Evolutionary conservation across 2,329 filamentous ascomycete species (phyloP).

Genomic region (Ilyonectria robusta): DNA sequence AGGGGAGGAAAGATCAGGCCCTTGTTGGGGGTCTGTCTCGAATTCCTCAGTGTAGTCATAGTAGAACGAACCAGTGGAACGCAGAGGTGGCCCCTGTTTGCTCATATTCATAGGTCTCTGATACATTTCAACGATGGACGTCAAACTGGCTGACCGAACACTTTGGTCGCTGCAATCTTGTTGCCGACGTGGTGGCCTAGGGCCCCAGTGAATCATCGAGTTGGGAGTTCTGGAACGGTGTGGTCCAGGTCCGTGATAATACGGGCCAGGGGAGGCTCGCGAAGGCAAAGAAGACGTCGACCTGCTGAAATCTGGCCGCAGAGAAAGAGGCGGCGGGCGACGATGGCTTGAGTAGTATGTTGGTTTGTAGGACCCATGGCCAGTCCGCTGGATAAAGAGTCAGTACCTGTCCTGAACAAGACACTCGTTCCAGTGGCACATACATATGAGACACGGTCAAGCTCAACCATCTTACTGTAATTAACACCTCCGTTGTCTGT

Average conservation of each 20-base stretch:
- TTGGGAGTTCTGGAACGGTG: slow-evolving; percentile 54
- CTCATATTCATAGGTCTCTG: slow-evolving; percentile 47
- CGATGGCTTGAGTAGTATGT: slow-evolving; percentile 54
- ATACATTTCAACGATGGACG: slow-evolving; percentile 67
- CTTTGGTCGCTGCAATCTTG: slow-evolving; percentile 54
- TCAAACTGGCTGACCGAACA: slow-evolving; percentile 62
- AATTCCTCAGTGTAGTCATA: slow-evolving; percentile 70
- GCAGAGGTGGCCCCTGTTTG: slow-evolving; percentile 47
- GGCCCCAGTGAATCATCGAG: slow-evolving; percentile 48
- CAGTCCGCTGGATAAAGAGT: slow-evolving; percentile 58
- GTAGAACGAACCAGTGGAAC: slow-evolving; percentile 57
- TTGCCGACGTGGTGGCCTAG: slow-evolving; percentile 51
- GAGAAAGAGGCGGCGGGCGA: slow-evolving; percentile 55
- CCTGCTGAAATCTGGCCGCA: slow-evolving; percentile 57
- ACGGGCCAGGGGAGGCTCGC: slow-evolving; percentile 46
- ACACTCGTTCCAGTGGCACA: slow-evolving; percentile 36
- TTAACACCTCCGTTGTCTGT: slow-evolving; percentile 63
- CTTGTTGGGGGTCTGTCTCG: slow-evolving; percentile 50
- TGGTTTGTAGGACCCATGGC: slow-evolving; percentile 59
- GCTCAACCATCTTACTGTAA: slow-evolving; percentile 65
- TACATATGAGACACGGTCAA: slow-evolving; percentile 64
- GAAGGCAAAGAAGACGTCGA: slow-evolving; percentile 58
- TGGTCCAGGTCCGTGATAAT: slow-evolving; percentile 37
- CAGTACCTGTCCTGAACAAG: slow-evolving; percentile 20
- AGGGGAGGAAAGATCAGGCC: slow-evolving; percentile 38